These are phyloP conservation scores for Papiliotrema flavescens DNA, from an alignment of 1,284 basidiomycete species.

Conservation along the genomic window DNA sequence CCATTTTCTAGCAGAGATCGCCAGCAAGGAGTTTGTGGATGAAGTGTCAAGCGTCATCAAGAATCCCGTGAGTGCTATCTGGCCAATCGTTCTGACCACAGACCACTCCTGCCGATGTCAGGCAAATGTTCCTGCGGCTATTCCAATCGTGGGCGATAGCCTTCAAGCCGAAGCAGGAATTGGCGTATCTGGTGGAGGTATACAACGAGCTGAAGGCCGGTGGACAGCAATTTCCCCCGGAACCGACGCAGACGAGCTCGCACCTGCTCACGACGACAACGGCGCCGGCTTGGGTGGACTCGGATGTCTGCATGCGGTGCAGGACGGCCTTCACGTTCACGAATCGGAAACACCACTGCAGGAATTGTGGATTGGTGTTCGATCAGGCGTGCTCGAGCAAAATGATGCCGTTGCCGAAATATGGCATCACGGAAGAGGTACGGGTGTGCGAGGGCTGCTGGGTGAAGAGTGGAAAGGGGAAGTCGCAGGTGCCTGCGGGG, in stretches of 20 bases:
- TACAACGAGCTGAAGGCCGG: conserved; percentile 74
- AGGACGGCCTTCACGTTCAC: conserved; percentile 89
- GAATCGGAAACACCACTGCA: conserved; percentile 97
- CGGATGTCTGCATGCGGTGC: conserved; percentile 90
- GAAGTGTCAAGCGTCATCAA: conserved; percentile 53
- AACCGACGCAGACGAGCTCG: conserved; percentile 33
- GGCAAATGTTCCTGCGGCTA: conserved; percentile 69
- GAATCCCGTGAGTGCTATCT: conserved; percentile 46
- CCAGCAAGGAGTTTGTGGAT: conserved; percentile 89
- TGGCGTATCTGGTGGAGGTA: conserved; percentile 71
- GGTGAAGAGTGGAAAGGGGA: conserved; percentile 58
- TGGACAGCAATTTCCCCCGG: conserved; percentile 57
- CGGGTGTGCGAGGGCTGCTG: conserved; percentile 91
- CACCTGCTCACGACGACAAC: conserved; percentile 46
- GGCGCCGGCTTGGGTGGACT: conserved; percentile 93
- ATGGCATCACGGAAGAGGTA: conserved; percentile 89
- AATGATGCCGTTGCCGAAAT: conserved; percentile 80
- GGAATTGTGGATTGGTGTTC: conserved; percentile 96
- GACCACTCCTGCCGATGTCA: conserved; percentile 74
- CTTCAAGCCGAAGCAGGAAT: conserved; percentile 74
- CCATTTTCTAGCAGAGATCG: conserved; percentile 76
- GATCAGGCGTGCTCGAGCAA: conserved; percentile 91
- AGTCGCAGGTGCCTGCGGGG: conserved; percentile 22
- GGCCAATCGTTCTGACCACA: conserved; percentile 5
- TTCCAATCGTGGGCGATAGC: conserved; percentile 92